phyloP scores from a whole-genome alignment of 257 asterid species.

The Euphrasia confusa region DNA sequence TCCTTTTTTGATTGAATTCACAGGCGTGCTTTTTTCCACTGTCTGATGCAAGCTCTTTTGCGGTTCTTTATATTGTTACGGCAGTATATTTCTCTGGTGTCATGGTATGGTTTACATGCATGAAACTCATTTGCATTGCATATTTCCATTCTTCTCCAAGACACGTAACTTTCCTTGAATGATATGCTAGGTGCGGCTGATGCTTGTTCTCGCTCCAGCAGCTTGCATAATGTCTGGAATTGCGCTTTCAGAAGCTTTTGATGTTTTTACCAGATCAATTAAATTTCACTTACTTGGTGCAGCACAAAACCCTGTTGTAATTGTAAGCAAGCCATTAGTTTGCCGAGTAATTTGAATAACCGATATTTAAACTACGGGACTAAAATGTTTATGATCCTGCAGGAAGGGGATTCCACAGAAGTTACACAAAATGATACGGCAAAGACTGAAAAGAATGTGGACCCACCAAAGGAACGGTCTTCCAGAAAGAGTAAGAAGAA shows the following conservation, averaged over 20 bases:
- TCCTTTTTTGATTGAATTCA: constrained; percentile 26
- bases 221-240: constrained; percentile 99
- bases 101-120: constrained; percentile 83
- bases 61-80: constrained; percentile 86
- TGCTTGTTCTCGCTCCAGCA: constrained; percentile 99
- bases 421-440: constrained; percentile 44
- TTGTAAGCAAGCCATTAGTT: constrained; percentile 43
- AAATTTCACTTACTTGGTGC: constrained; percentile 54
- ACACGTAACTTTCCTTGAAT: constrained; percentile 24
- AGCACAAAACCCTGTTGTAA: constrained; percentile 31
- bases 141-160: constrained; percentile 6
- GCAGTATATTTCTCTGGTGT: constrained; percentile 98
- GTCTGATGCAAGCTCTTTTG: constrained; percentile 97
- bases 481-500: constrained; percentile 72
- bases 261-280: constrained; percentile 76
- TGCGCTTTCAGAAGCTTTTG: constrained; percentile 95
- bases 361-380: constrained; percentile 15
- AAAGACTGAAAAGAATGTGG: constrained; percentile 67
- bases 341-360: not conserved
- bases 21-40: constrained; percentile 98
- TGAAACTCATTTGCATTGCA: constrained; percentile 15
- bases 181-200: constrained; percentile 77
- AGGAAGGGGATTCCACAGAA: constrained; percentile 67
- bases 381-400: constrained; percentile 30
- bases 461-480: constrained; percentile 55